Base-by-base conservation (phyloP, 306 rosid genomes). In the Vigna reflexopilosa region DNA sequence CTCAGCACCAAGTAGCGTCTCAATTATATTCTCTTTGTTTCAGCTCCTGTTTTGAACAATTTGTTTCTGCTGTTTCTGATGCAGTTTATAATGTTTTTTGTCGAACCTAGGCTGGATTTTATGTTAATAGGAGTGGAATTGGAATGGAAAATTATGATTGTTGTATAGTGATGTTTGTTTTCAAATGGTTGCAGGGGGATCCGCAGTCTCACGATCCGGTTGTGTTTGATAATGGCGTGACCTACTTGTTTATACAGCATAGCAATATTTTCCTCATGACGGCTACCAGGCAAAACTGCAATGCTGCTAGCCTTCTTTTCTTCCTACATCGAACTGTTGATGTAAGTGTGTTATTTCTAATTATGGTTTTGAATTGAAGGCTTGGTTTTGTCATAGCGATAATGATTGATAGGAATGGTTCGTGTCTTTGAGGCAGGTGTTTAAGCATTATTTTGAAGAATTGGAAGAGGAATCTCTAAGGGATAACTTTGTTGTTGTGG, bases 401-500 rank as follows among this genome's bases (percentile, higher is more conserved):
- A 19, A 49, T 17, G 44, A 67, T 72, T n/a, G 47, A 6, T 44
- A 2, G 22, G 32, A 30, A 70, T 80, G 38, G 42, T 78, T 51
- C 1, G 14, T 83, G 58, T 64, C 80, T 79, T 36, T 70, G 67
- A 51, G 76, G 76, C 90, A 95, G 99, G 98, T 95, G 48, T 95
- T 95, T 76, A 95, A 93, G 89, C 98, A 95, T 83, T 95, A 95
- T 80, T 95, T 95, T 58, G 99, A 95, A 79, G 98, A 93, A 80
- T 81, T 95, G 76, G 98, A 95, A 80, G 99, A 95, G 81, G 99
- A 95, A 81, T 95, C 99, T 10, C 97, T 93, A 10, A 85, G 99
- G 87, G 99, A 95, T 79, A 95, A 95, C 89, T 95, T 95, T 82
- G 99, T 95, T 32, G 99, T 95, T 81, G 99, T 95, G 99, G 99